Percentiles rank a stretch among this genome's conserved stretches.
Evolutionary conservation across 1,139 yeast species (phyloP).

Genomic region (Taiozyma sp.): DNA sequence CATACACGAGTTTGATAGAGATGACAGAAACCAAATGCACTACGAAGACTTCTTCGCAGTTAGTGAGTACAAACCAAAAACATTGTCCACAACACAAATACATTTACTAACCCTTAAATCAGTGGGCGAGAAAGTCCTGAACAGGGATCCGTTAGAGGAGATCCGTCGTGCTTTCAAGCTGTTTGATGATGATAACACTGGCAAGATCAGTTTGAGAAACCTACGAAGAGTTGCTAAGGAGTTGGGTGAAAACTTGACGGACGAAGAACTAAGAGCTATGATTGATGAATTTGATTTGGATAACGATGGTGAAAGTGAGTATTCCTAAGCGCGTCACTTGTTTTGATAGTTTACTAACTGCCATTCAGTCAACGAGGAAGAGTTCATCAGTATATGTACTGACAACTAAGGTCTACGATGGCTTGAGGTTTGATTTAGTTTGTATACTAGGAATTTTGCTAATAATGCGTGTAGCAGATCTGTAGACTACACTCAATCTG

Average conservation of each 20-base stretch:
- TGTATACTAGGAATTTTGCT: background rate
- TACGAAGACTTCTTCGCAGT: conserved; percentile 80
- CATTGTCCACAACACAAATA: background rate
- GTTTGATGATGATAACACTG: conserved; percentile 87
- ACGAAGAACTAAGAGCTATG: conserved; percentile 94
- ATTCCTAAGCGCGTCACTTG: background rate
- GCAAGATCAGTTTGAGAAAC: conserved; percentile 78
- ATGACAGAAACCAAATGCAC: conserved; percentile 65
- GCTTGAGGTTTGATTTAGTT: background rate
- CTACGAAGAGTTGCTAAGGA: conserved; percentile 89
- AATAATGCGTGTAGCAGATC: background rate
- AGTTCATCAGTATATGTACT: conserved; percentile 85
- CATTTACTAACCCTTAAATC: background rate
- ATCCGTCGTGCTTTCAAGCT: conserved; percentile 84
- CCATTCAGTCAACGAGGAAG: conserved; percentile 69
- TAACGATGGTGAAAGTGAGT: conserved; percentile 78
- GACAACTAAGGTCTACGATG: conserved; percentile 35
- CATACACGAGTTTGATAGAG: conserved; percentile 78
- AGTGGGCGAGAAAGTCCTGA: conserved; percentile 33
- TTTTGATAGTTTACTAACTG: conserved; percentile 7
- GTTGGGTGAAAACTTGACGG: conserved; percentile 86
- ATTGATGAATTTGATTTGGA: conserved; percentile 96
- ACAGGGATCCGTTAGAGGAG: conserved; percentile 92
- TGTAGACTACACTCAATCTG: background rate
- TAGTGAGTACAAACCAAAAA: conserved; percentile 34